phyloP scores from a whole-genome alignment of 2,329 filamentous ascomycete genomes.

The Aspergillus pseudonomiae region DNA sequence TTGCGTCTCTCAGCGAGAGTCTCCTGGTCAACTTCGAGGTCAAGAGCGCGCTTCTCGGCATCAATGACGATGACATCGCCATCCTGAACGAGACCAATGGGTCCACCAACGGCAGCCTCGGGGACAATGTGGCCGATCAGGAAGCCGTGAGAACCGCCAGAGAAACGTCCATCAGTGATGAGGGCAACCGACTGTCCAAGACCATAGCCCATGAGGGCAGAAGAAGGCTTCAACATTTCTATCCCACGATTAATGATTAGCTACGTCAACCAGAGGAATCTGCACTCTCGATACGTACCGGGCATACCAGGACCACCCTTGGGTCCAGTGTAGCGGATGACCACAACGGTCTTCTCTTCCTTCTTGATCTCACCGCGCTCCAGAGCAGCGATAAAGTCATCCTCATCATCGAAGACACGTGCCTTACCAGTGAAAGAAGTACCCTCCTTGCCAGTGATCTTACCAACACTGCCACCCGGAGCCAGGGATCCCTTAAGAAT shows the following conservation, averaged over 20 bases:
- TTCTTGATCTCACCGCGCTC: constrained; percentile 71
- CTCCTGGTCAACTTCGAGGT: constrained; percentile 65
- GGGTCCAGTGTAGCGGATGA: constrained; percentile 64
- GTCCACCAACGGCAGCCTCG: constrained; percentile 82
- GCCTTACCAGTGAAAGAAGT: constrained; percentile 69
- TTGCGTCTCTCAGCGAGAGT: constrained; percentile 63
- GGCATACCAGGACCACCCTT: constrained; percentile 68
- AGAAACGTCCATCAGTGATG: constrained; percentile 67
- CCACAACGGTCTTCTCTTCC: constrained; percentile 75
- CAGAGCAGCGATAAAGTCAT: constrained; percentile 68
- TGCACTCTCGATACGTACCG: constrained; percentile 14
- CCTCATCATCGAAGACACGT: constrained; percentile 70
- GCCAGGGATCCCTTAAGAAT: constrained; percentile 71
- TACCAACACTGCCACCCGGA: constrained; percentile 71
- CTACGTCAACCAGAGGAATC: background rate
- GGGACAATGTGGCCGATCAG: constrained; percentile 86
- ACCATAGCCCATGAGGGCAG: constrained; percentile 74
- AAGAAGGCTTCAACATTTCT: constrained; percentile 71
- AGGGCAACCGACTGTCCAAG: constrained; percentile 70
- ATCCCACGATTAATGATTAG: background rate
- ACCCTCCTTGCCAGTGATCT: constrained; percentile 78
- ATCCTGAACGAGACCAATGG: constrained; percentile 79
- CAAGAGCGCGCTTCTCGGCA: constrained; percentile 70
- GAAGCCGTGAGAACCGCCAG: constrained; percentile 81
- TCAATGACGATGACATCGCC: constrained; percentile 83